Percentiles rank a stretch among this genome's conserved stretches.
Conservation (phyloP, 2,329 filamentous ascomycete species). For the Fusarium siculi region DNA sequence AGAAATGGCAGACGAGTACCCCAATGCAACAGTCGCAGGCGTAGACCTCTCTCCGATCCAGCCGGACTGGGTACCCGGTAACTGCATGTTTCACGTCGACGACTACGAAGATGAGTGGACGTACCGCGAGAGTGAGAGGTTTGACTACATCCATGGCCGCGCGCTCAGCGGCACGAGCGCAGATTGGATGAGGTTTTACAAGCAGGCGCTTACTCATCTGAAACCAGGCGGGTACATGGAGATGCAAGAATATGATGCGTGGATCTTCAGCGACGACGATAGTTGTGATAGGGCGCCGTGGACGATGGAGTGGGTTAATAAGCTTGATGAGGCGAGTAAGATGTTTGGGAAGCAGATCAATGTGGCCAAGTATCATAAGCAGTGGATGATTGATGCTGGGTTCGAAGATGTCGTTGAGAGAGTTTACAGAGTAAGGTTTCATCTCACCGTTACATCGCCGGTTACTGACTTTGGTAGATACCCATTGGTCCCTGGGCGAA, state of each 20-base stretch:
- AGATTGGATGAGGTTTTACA: slow-evolving; percentile 48
- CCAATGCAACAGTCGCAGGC: slow-evolving; percentile 53
- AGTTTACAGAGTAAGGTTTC: slow-evolving; percentile 20
- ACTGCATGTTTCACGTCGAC: slow-evolving; percentile 73
- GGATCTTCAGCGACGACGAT: slow-evolving; percentile 53
- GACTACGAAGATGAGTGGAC: slow-evolving; percentile 66
- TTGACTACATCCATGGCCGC: slow-evolving; percentile 53
- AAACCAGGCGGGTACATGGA: slow-evolving; percentile 53
- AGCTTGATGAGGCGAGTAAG: slow-evolving; percentile 50
- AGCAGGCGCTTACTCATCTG: slow-evolving; percentile 42
- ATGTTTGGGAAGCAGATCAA: slow-evolving; percentile 54
- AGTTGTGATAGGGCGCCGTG: slow-evolving; percentile 51
- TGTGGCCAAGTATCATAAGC: slow-evolving; percentile 50
- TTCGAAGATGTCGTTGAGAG: slow-evolving; percentile 49
- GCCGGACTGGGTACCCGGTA: slow-evolving; percentile 64
- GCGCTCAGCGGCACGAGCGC: slow-evolving; percentile 48
- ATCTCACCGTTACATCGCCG: fast-evolving
- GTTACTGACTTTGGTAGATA: slow-evolving; percentile 42
- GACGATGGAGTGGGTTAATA: slow-evolving; percentile 53
- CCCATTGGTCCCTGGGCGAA: slow-evolving; percentile 54
- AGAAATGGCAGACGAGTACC: slow-evolving; percentile 63
- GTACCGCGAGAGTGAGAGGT: slow-evolving; percentile 45
- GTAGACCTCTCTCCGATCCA: slow-evolving; percentile 70
- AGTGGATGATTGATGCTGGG: slow-evolving; percentile 53
- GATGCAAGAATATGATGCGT: slow-evolving; percentile 53